Base-by-base conservation (phyloP, 2,329 filamentous ascomycete species). In the Purpureocillium lavendulum region DNA sequence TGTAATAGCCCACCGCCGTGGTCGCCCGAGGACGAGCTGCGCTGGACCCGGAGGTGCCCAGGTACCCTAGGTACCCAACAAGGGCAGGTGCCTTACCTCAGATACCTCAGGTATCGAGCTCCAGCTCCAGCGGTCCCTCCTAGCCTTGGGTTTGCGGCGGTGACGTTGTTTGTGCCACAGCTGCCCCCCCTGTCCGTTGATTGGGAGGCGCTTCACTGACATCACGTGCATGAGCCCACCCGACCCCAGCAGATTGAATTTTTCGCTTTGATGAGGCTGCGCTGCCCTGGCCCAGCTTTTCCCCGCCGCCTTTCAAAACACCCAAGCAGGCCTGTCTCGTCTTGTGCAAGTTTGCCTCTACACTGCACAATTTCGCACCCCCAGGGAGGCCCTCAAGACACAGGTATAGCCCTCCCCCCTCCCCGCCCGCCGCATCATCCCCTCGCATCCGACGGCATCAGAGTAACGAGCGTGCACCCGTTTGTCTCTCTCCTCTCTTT, bases 241-340 rank as follows among this genome's bases (percentile, higher is more conserved):
- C 46, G 43, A 10, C 46, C 47, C 42, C 50, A 48, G 54, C 50
- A 55, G 58, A 59, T 55, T 62, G 62, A 66, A 62, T 60, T 67
- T 66, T 67, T 65, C 60, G 58, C 60, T 59, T 26, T 26, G 21
- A 26, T 26, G 21, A 26, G 21, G 21, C 21, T 54, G 55, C 43
- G 51, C 51, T 49, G 52, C 52, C 56, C 57, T 57, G 56, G 52
- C 36, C 21, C 21, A 35, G 56, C 49, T 58, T 56, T 64, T 60
- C 61, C 60, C 61, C 60, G 62, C 63, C 58, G 56, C 59, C 56
- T 58, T 42, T 60, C 59, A 64, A 62, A 65, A 65, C 59, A 62
- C 53, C 53, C 42, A 59, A 53, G 56, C 58, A 53, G 56, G 59
- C 57, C 55, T 45, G 49, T 58, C 53, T 48, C 49, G 52, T 47